A percentile compares a stretch with the other conserved stretches of the same genome.
Evolutionary conservation across 106 monocot species (phyloP).

Genomic region (Posidonia australis): DNA sequence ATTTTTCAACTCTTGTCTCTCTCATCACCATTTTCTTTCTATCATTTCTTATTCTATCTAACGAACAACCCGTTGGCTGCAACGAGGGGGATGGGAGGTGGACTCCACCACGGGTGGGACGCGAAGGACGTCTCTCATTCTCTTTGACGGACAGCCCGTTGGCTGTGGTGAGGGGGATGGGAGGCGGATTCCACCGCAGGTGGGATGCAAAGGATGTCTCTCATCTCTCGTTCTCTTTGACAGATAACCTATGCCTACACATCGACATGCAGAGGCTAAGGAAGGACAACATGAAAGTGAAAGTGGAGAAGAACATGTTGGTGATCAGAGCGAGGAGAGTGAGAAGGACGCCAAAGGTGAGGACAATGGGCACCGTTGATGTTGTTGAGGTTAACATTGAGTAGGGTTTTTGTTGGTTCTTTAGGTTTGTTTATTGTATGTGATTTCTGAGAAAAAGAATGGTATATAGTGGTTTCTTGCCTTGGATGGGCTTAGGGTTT

Average conservation of each 20-base stretch:
- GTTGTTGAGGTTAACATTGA: constrained; percentile 54
- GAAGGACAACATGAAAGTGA: constrained; percentile 29
- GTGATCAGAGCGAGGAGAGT: constrained; percentile 39
- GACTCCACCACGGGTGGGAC: constrained; percentile 50
- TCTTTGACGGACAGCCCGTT: constrained; percentile 35
- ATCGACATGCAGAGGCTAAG: constrained; percentile 86
- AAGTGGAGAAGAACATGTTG: constrained; percentile 37
- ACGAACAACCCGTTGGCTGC: constrained; percentile 28
- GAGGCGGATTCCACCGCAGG: constrained; percentile 24
- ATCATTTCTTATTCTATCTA: too few species aligned
- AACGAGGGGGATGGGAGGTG: background rate
- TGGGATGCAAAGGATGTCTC: constrained; percentile 69
- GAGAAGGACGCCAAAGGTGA: background rate
- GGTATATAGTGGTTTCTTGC: too few species aligned
- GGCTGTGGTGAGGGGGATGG: constrained; percentile 4
- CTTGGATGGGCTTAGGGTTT: too few species aligned
- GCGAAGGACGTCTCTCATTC: constrained; percentile 59
- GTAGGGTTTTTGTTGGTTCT: background rate
- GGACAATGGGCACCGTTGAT: constrained; percentile 13
- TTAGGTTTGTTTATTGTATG: too few species aligned
- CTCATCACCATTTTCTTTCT: too few species aligned
- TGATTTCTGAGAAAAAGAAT: too few species aligned
- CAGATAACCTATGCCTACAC: constrained; percentile 35
- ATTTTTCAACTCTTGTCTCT: too few species aligned
- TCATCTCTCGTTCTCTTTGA: too few species aligned